These are phyloP conservation scores for Candida orba DNA, from an alignment of 805 yeast species.

Conservation along the genomic window DNA sequence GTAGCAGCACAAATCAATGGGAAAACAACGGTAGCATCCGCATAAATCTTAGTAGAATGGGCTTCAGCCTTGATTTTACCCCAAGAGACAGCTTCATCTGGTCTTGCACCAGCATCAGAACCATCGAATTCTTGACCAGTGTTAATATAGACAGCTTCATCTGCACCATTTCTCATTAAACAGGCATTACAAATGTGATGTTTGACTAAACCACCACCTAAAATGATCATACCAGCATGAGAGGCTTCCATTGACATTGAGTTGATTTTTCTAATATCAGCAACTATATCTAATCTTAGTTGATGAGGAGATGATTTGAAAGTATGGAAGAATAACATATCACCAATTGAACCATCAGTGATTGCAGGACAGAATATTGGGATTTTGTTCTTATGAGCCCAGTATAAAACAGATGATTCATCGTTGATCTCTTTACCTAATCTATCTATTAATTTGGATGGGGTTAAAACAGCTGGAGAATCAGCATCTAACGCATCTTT, in stretches of 20 bases:
- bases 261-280: constrained; percentile 87
- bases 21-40: constrained; percentile 91
- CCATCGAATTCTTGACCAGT: constrained; percentile 99
- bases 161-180: constrained; percentile 99
- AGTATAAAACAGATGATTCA: constrained; percentile 87
- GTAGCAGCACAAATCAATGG: constrained; percentile 98
- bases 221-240: constrained; percentile 89
- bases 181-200: constrained; percentile 98
- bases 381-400: constrained; percentile 96
- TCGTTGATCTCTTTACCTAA: constrained; percentile 93
- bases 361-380: constrained; percentile 97
- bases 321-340: constrained; percentile 97
- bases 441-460: constrained; percentile 86
- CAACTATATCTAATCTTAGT: constrained; percentile 84
- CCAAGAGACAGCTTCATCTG: constrained; percentile 98
- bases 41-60: constrained; percentile 81
- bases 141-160: constrained; percentile 92
- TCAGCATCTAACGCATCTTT: constrained; percentile 54
- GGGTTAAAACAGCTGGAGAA: constrained; percentile 73
- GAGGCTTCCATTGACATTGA: constrained; percentile 93
- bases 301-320: constrained; percentile 90
- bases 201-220: constrained; percentile 95
- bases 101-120: constrained; percentile 98
- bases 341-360: constrained; percentile 98
- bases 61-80: constrained; percentile 98